Evolutionary conservation across 495 filamentous ascomycete genomes (phyloP).

Genomic region (Penicillium desertorum): DNA sequence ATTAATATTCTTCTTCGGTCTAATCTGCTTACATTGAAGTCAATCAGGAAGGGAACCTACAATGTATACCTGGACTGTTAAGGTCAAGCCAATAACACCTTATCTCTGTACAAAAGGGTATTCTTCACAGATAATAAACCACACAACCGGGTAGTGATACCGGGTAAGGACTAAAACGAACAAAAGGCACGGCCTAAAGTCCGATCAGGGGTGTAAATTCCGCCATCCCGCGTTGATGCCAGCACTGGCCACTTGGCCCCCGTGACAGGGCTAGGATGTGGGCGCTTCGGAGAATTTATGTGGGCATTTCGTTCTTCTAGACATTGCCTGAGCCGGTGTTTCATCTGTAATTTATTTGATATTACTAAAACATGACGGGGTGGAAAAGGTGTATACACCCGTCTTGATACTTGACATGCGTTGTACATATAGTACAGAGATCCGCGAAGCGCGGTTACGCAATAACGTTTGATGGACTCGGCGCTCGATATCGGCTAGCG

Average conservation of each 20-base stretch:
- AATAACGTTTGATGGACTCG: conserved; percentile 20
- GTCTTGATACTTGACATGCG: neutral
- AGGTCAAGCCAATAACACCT: neutral
- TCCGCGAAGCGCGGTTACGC: conserved; percentile 31
- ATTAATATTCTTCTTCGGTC: neutral
- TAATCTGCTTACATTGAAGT: neutral
- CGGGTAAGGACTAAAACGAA: neutral
- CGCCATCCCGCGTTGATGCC: conserved; percentile 22
- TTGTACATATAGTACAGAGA: conserved; percentile 10
- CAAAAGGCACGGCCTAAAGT: conserved; percentile 18
- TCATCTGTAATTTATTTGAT: conserved; percentile 9
- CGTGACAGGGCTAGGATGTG: conserved; percentile 12
- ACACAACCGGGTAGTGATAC: neutral
- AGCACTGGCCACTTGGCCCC: conserved; percentile 25
- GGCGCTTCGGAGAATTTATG: conserved; percentile 26
- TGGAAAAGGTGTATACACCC: neutral
- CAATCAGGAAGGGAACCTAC: neutral
- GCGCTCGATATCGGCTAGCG: neutral
- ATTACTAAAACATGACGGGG: neutral
- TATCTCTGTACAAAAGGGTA: neutral
- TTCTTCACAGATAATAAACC: conserved; percentile 4
- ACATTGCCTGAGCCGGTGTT: conserved; percentile 11
- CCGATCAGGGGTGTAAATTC: conserved; percentile 18
- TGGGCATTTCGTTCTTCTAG: neutral
- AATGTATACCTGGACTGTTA: neutral